Base-by-base conservation (phyloP, 129 eudicot species). In the Saussurea involucrata region DNA sequence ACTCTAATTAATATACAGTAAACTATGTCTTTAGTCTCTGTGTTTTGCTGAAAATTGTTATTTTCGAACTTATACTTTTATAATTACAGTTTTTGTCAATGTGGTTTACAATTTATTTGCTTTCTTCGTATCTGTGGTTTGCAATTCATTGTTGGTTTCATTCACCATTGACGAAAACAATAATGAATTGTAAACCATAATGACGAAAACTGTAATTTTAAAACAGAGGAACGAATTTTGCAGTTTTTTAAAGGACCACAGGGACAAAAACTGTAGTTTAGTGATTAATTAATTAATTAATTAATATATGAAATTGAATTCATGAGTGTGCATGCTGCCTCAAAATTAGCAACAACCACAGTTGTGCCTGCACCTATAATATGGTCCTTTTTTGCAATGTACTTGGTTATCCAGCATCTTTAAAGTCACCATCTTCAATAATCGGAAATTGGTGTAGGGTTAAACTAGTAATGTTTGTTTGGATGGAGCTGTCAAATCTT, bases 321-420 rank as follows among this genome's bases (percentile, higher is more conserved):
- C 29, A n/a, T 5, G 25, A 53, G 75, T 66, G 25, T 32, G 22
- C 24, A 5, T 29, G 49, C 37, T 75, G 71, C 27, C 36, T 75
- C 63, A 27, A 36, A 53, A 17, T 25, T 8, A 75, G 42, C 63
- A 37, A 64, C 63, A 63, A n/a, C 5, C 58, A 10, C 72, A 65
- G 72, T 0, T 63, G 64, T 49, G 8, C 12, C 22, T 34, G 32
- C 69, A 69, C 40, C 69, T 21, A n/a, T n/a, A 58, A 15, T 34
- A 36, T 78, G 81, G 69, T 69, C 28, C 71, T 36, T 22, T 40
- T 10, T 29, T 46, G 65, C 18, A 53, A 17, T 53, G 61, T 53
- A 17, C 61, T 17, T 53, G 61, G 22, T 5, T 53, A 1, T 4
- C 9, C 55, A 0, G 18, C 55, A 44, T 44, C 55, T 44, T 44